Base-by-base conservation (phyloP, 2,329 filamentous ascomycete species). In the Emergomyces pasteurianus region DNA sequence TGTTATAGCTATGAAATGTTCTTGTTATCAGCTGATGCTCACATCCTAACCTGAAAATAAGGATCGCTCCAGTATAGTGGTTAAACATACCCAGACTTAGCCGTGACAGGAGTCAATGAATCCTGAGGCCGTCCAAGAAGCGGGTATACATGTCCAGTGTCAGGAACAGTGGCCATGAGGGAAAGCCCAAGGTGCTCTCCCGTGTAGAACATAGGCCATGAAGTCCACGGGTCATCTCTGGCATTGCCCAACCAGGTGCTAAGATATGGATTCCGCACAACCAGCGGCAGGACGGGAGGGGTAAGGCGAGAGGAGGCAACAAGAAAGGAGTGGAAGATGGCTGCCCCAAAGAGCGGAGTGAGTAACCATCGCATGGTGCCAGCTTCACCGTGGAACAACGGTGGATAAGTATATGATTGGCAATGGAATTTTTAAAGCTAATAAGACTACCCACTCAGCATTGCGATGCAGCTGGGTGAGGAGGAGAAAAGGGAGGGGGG, bases 171-270 rank as follows among this genome's bases (percentile, higher is more conserved):
- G 46, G 84, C 85, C 62, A 88, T 77, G 57, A 88, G 74, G 7
- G 82, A 81, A 64, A 88, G 81, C 50, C 86, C 86, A 60, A 88
- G 73, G 76, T 86, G 80, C 68, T 85, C 79, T 40, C 88, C 88
- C 7, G 86, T 89, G 80, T 86, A 92, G 72, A 92, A 91, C 72
- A 92, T 92, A 28, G 90, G 90, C 90, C 90, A 95, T 74, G 84
- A 82, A 59, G 84, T 81, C 90, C 90, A 95, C 1, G 90, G 90
- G 53, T 81, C 80, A 60, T 87, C 82, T 66, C 90, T 81, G 47
- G 89, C 88, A 90, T 77, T 80, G 73, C 82, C 67, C 49, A 88
- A 77, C 87, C 88, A 90, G n/a, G 85, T 83, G 70, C 84, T 90
- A 5, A 94, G 76, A 68, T 92, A 94, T 1, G 89, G 89, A 43